A percentile compares a stretch with the other conserved stretches of the same genome.
Conservation (phyloP, 2,329 filamentous ascomycete genomes). For the Madurella mycetomatis region DNA sequence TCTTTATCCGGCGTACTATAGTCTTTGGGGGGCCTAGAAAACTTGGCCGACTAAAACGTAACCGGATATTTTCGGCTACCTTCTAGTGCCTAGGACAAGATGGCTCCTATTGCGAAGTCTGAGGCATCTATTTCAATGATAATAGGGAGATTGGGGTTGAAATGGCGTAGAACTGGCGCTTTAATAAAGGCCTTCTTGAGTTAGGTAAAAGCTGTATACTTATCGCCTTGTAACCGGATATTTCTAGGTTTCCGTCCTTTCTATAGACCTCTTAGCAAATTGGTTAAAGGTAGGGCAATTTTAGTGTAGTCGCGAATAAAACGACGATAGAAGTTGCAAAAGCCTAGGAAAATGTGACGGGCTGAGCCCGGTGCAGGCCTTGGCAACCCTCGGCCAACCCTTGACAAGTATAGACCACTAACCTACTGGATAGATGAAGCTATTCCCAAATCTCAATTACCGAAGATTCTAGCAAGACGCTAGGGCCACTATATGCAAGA, state of each 20-base stretch:
- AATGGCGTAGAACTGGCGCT: neutral
- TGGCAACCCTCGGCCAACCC: too few species aligned
- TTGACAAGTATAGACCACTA: too few species aligned
- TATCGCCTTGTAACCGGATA: neutral
- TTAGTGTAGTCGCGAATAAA: neutral
- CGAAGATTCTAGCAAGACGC: too few species aligned
- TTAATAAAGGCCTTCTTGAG: neutral
- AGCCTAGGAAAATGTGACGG: neutral
- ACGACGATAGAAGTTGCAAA: neutral
- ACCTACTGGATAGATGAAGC: too few species aligned
- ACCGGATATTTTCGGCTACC: neutral
- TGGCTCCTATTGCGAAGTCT: neutral
- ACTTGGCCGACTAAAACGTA: neutral
- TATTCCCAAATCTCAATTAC: too few species aligned
- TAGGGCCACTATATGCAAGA: too few species aligned
- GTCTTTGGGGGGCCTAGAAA: neutral
- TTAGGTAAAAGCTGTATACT: neutral
- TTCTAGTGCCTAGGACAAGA: neutral
- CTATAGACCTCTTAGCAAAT: neutral
- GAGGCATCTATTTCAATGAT: neutral
- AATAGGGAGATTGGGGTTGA: neutral
- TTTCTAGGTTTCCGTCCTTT: neutral
- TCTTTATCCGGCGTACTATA: neutral
- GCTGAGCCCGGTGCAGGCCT: too few species aligned
- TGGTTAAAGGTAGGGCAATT: neutral